Evolutionary conservation across 495 filamentous ascomycete species (phyloP).

Genomic region (Neurospora hispaniola): DNA sequence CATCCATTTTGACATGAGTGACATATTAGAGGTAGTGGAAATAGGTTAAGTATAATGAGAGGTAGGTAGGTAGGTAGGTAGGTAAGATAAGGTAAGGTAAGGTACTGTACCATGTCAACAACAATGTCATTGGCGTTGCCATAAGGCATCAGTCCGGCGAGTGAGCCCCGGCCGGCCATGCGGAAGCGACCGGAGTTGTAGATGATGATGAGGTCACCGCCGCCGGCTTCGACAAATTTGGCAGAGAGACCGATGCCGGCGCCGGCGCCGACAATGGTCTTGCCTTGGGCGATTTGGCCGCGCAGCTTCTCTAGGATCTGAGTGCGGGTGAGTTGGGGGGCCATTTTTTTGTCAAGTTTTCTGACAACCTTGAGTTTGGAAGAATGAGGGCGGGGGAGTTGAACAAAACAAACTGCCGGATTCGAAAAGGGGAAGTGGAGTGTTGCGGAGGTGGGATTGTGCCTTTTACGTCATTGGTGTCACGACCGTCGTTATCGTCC

Average conservation of each 20-base stretch:
- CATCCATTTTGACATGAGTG: too few species aligned
- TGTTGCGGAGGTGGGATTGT: background rate
- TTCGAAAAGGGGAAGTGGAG: background rate
- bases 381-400: background rate
- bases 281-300: constrained; percentile 39
- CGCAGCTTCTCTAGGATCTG: constrained; percentile 47
- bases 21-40: too few species aligned
- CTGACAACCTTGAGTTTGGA: background rate
- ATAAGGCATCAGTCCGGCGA: constrained; percentile 65
- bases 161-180: constrained; percentile 59
- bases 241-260: constrained; percentile 65
- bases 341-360: constrained; percentile 10
- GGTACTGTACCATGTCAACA: constrained; percentile 47
- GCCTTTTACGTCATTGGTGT: background rate
- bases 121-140: constrained; percentile 62
- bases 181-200: constrained; percentile 66
- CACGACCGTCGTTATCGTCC: background rate
- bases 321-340: constrained; percentile 33
- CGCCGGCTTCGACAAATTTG: constrained; percentile 57
- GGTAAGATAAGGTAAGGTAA: too few species aligned
- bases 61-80: too few species aligned
- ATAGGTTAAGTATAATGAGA: too few species aligned
- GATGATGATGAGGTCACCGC: constrained; percentile 57
- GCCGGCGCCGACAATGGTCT: constrained; percentile 54
- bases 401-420: background rate